A percentile compares a stretch with the other conserved stretches of the same genome.
Evolutionary conservation across 2,329 filamentous ascomycete species (phyloP).

Genomic region (Xylaria sp.): DNA sequence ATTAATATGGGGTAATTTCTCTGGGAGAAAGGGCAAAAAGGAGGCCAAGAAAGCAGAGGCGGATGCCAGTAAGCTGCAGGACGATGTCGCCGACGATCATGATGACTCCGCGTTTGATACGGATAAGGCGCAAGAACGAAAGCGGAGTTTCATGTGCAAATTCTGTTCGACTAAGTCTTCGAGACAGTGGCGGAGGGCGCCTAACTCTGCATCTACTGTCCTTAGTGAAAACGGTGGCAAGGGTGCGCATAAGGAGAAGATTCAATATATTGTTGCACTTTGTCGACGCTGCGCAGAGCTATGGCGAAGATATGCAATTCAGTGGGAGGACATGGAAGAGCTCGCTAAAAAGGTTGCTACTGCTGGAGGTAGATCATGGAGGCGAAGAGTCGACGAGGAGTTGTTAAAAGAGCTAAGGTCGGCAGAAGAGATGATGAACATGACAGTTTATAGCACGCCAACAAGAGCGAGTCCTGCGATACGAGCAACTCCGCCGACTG

Average conservation of each 20-base stretch:
- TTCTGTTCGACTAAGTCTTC: slow-evolving; percentile 86
- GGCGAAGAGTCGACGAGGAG: slow-evolving; percentile 91
- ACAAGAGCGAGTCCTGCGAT: slow-evolving; percentile 45
- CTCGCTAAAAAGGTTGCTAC: slow-evolving; percentile 86
- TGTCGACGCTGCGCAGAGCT: slow-evolving; percentile 91
- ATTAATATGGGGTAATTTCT: slow-evolving; percentile 89
- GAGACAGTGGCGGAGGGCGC: slow-evolving; percentile 91
- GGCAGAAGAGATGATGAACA: slow-evolving; percentile 69
- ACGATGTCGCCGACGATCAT: slow-evolving; percentile 90
- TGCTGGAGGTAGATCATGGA: slow-evolving; percentile 83
- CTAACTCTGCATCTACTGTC: slow-evolving; percentile 77
- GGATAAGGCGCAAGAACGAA: slow-evolving; percentile 81
- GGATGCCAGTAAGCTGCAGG: slow-evolving; percentile 79
- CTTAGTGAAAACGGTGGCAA: slow-evolving; percentile 73
- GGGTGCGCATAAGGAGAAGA: slow-evolving; percentile 84
- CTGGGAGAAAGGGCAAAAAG: slow-evolving; percentile 89
- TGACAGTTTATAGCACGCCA: slow-evolving; percentile 55
- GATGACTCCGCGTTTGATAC: slow-evolving; percentile 97
- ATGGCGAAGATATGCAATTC: slow-evolving; percentile 95
- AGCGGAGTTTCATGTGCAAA: slow-evolving; percentile 90
- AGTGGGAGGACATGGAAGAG: slow-evolving; percentile 95
- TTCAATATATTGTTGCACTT: slow-evolving; percentile 80
- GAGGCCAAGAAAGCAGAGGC: slow-evolving; percentile 80
- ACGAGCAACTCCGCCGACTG: slow-evolving; percentile 49
- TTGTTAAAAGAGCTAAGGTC: slow-evolving; percentile 77